These are phyloP conservation scores for Hydrangea macrophylla DNA, from an alignment of 148 eudicot genomes.

Conservation along the genomic window DNA sequence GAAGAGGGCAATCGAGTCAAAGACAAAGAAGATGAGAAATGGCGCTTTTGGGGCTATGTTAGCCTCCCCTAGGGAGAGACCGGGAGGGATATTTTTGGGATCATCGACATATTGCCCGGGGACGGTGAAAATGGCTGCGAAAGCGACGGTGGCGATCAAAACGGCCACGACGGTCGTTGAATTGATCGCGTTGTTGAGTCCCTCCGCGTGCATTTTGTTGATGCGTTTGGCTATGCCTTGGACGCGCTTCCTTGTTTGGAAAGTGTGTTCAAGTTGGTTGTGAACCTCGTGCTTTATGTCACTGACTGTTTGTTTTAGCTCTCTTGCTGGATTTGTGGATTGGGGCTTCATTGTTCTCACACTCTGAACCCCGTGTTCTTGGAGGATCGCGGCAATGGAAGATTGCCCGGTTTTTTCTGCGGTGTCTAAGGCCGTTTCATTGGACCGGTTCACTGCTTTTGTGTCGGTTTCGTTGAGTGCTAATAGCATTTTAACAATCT, in stretches of 20 bases:
- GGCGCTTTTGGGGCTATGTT: conserved; percentile 54
- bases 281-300: conserved; percentile 86
- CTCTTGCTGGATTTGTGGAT: conserved; percentile 55
- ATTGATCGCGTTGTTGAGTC: conserved; percentile 78
- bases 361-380: conserved; percentile 53
- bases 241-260: conserved; percentile 58
- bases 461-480: conserved; percentile 46
- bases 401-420: conserved; percentile 58
- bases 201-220: conserved; percentile 75
- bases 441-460: conserved; percentile 54
- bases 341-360: conserved; percentile 51
- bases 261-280: conserved; percentile 72
- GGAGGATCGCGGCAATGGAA: conserved; percentile 39
- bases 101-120: conserved; percentile 73
- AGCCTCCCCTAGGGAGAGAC: conserved; percentile 67
- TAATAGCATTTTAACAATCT: conserved; percentile 65
- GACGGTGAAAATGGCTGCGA: conserved; percentile 75
- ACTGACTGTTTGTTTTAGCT: conserved; percentile 72
- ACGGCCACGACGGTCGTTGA: conserved; percentile 82
- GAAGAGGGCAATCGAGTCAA: conserved; percentile 72
- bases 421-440: conserved; percentile 74
- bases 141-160: conserved; percentile 78
- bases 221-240: conserved; percentile 72
- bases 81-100: conserved; percentile 39
- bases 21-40: conserved; percentile 56